phyloP scores from a whole-genome alignment of 2,329 filamentous ascomycete species.

The Aspergillus vadensis region DNA sequence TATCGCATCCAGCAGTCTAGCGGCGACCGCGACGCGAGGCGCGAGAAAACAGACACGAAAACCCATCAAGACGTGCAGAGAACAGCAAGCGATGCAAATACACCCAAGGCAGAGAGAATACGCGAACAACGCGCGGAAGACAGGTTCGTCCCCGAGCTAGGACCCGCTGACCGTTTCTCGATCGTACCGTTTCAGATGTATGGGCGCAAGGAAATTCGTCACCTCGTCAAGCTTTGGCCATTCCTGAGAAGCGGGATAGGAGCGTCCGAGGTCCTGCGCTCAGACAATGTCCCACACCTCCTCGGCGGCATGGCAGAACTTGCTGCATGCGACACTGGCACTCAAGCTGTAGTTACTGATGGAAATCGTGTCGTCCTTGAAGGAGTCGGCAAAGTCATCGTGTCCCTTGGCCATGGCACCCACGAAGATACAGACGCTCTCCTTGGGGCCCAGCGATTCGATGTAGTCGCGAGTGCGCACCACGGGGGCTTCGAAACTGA shows the following conservation, averaged over 20 bases:
- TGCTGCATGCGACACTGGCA: slow-evolving; percentile 97
- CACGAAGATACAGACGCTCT: slow-evolving; percentile 97
- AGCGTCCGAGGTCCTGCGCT: slow-evolving; percentile 25
- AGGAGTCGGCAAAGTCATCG: slow-evolving; percentile 91
- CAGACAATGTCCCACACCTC: slow-evolving; percentile 94
- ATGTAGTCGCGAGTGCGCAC: slow-evolving; percentile 90
- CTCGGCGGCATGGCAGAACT: slow-evolving; percentile 98
- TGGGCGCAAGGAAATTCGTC: slow-evolving; percentile 31
- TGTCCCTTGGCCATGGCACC: slow-evolving; percentile 97
- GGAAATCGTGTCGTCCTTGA: slow-evolving; percentile 95
- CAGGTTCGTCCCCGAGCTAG: slow-evolving; percentile 7
- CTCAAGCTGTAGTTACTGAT: slow-evolving; percentile 98
- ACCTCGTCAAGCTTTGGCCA: slow-evolving; percentile 28
- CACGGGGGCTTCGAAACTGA: slow-evolving; percentile 89
- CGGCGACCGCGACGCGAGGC: not conserved
- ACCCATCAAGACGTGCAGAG: slow-evolving; percentile 18
- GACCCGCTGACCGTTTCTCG: slow-evolving; percentile 14
- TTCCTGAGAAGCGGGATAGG: slow-evolving; percentile 13
- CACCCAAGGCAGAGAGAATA: slow-evolving; percentile 8
- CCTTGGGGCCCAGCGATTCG: slow-evolving; percentile 71
- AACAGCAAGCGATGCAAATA: slow-evolving; percentile 17
- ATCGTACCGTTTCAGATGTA: slow-evolving; percentile 19
- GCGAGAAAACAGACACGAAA: slow-evolving; percentile 11
- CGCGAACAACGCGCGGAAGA: slow-evolving; percentile 5
- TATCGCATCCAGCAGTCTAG: not conserved